Conservation (phyloP, 2,329 filamentous ascomycete species). For the Alternaria alternata region DNA sequence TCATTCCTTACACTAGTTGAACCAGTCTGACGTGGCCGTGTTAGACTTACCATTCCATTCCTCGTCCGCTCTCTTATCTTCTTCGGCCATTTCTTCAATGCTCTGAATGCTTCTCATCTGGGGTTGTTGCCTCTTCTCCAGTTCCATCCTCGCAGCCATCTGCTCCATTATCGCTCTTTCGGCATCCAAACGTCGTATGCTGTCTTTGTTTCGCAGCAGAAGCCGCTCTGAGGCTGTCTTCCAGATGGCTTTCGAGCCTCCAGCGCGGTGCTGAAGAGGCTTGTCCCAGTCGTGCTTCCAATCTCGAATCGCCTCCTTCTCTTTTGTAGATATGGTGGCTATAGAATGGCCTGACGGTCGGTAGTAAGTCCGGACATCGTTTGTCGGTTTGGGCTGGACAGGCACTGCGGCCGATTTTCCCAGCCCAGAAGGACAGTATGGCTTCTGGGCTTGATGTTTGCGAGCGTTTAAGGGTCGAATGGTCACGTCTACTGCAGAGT, state of each 20-base stretch:
- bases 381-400: background rate
- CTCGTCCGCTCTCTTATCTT: constrained; percentile 10
- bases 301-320: background rate
- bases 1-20: background rate
- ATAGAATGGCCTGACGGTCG: background rate
- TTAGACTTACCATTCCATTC: constrained; percentile 17
- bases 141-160: background rate
- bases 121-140: background rate
- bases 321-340: background rate
- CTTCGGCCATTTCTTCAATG: constrained; percentile 19
- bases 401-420: background rate
- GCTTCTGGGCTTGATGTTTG: background rate
- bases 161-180: constrained; percentile 3
- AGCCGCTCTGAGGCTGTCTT: constrained; percentile 10
- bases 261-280: constrained; percentile 12
- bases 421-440: background rate
- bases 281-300: constrained; percentile 19
- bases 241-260: constrained; percentile 10
- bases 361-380: background rate
- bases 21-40: background rate
- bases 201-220: constrained; percentile 12
- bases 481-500: constrained; percentile 15
- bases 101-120: constrained; percentile 16
- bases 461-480: constrained; percentile 1
- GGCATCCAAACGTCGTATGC: constrained; percentile 5